phyloP scores from a whole-genome alignment of 2,329 filamentous ascomycete species.

The Pyrenophora tritici-repentis region DNA sequence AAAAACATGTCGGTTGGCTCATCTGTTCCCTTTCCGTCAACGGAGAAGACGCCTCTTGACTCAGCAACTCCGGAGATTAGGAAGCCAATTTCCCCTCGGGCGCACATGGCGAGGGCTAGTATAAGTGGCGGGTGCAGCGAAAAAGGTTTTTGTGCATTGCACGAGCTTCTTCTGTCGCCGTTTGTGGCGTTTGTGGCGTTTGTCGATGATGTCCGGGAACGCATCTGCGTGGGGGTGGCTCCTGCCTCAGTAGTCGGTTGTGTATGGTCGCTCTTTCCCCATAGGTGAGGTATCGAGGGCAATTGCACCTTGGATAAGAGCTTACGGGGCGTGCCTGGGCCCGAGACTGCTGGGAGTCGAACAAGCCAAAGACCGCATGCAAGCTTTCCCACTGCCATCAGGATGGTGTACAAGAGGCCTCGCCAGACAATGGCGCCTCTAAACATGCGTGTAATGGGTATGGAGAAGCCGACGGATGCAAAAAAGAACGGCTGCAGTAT shows the following conservation, averaged over 20 bases:
- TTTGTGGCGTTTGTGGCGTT: conserved; percentile 7
- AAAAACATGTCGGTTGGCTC: conserved; percentile 56
- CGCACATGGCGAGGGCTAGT: conserved; percentile 71
- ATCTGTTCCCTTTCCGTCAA: conserved; percentile 10
- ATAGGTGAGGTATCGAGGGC: conserved; percentile 29
- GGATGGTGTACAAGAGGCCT: conserved; percentile 70
- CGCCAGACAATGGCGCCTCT: conserved; percentile 68
- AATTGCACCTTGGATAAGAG: conserved; percentile 21
- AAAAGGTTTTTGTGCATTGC: conserved; percentile 52
- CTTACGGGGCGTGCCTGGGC: conserved; percentile 7
- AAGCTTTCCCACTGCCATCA: conserved; percentile 66
- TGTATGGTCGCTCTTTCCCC: conserved; percentile 25
- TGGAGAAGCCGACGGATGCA: conserved; percentile 75
- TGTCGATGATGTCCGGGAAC: conserved; percentile 40
- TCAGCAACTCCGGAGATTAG: conserved; percentile 73
- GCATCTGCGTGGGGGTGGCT: neutral
- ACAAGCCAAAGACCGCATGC: conserved; percentile 50
- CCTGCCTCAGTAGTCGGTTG: neutral
- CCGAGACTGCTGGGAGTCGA: conserved; percentile 38
- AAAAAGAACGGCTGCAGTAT: conserved; percentile 76
- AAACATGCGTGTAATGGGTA: conserved; percentile 75
- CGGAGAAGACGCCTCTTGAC: conserved; percentile 55
- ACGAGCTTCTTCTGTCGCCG: conserved; percentile 19
- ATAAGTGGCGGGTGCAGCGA: conserved; percentile 72
- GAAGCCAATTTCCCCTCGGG: conserved; percentile 80